A percentile compares a stretch with the other conserved stretches of the same genome.
Evolutionary conservation across 164 flowering plant species (phyloP).

Genomic region (Umbellularia californica): DNA sequence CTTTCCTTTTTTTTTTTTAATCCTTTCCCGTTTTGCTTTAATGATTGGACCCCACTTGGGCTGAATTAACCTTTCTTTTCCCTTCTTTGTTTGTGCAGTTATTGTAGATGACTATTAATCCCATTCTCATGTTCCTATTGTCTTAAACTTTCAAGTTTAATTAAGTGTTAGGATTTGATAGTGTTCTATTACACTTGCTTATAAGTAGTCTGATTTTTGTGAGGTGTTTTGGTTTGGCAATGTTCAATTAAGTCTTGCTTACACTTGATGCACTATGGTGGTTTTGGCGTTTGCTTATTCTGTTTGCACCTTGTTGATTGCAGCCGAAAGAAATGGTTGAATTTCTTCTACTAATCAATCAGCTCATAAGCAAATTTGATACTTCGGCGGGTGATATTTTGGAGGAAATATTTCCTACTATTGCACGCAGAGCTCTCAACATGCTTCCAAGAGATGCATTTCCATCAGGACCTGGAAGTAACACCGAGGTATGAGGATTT

Average conservation of each 20-base stretch:
- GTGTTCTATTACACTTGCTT: not conserved
- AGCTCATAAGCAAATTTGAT: conserved; percentile 87
- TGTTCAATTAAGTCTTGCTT: too few species aligned
- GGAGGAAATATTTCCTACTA: conserved; percentile 81
- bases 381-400: conserved; percentile 53
- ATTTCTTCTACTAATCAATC: conserved; percentile 79
- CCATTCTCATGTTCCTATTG: not conserved
- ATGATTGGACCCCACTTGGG: not conserved
- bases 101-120: not conserved
- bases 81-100: not conserved
- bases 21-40: too few species aligned
- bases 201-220: not conserved
- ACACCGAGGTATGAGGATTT: conserved; percentile 68
- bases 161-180: not conserved
- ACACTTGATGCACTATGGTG: not conserved
- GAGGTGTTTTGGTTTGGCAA: too few species aligned
- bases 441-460: conserved; percentile 64
- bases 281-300: not conserved
- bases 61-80: not conserved
- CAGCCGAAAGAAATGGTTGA: conserved; percentile 91
- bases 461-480: conserved; percentile 78
- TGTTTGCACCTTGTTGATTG: conserved; percentile 19
- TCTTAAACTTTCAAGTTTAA: too few species aligned
- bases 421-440: conserved; percentile 65
- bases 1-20: too few species aligned